Base-by-base conservation (phyloP, 371 early-diverging fungal species). In the Mortierella sp. region DNA sequence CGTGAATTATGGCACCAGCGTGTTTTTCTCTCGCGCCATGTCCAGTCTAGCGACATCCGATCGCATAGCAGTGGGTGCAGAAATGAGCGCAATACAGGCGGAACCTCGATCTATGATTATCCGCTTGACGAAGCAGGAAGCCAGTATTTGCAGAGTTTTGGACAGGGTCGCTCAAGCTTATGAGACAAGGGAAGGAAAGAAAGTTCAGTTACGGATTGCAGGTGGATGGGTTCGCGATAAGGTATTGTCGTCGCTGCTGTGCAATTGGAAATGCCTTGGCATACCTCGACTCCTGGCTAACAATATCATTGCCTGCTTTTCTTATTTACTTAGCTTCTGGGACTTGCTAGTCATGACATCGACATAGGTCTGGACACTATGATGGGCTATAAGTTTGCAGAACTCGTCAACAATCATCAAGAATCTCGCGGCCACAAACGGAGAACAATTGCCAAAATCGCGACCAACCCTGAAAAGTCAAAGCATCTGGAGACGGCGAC, bases 141-240 rank as follows among this genome's bases (percentile, higher is more conserved):
- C 60, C 19, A 65, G 84, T 32, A 85, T 94, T 14, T 91, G 91
- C 62, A 51, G 81, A n/a, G 64, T 92, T 19, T 82, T 94, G 47
- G 79, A 79, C 31, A 67, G 79, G 2, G 91, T 91, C 2, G 84
- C 90, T 2, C 67, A 81, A n/a, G 70, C 80, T 49, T 78, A 92
- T 52, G 82, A 86, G 30, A 42, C 64, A 31, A 56, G 72, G 42
- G 81, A 84, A 84, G 51, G 84, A 82, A 56, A 70, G 80, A 59
- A 86, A 21, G 82, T 95, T 46, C 87, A 87, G 46, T 85, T 95
- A 50, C 84, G 99, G n/a, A 92, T 98, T 53, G 98, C 97, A 26
- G 99, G 99, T 60, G 99, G 99, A 9, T 99, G 99, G 99, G 99
- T 99, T 48, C 89, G 99, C 44, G 99, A 99, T 81, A 99, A 99